These are phyloP conservation scores for Exophiala bonariae DNA, from an alignment of 2,329 filamentous ascomycete genomes.

Conservation along the genomic window DNA sequence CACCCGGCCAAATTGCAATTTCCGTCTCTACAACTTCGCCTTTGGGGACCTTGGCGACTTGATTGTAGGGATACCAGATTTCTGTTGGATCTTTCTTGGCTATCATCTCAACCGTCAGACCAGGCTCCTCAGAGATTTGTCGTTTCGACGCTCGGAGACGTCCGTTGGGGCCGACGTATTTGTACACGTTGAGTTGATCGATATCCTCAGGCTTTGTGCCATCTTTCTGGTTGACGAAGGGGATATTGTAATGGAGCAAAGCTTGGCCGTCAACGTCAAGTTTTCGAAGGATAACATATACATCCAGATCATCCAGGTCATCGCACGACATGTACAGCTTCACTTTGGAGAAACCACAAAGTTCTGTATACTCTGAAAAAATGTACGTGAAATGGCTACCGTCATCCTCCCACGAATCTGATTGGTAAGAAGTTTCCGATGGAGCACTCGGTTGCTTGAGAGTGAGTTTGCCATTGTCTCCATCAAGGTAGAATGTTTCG, in stretches of 20 bases:
- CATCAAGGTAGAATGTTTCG: too few relatives aligned
- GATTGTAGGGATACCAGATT: too few relatives aligned
- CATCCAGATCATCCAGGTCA: constrained; percentile 45
- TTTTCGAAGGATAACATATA: constrained; percentile 48
- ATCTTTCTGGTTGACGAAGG: constrained; percentile 35
- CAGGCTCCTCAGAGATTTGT: constrained; percentile 35
- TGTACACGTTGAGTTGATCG: constrained; percentile 40
- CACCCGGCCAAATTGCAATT: too few relatives aligned
- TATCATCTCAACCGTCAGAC: too few relatives aligned
- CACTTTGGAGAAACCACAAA: constrained; percentile 50
- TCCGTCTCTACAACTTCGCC: too few relatives aligned
- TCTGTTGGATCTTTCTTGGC: too few relatives aligned
- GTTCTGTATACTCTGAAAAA: constrained; percentile 39
- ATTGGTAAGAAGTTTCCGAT: too few relatives aligned
- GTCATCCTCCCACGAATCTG: too few relatives aligned
- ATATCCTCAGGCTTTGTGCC: constrained; percentile 29
- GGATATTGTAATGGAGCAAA: constrained; percentile 46
- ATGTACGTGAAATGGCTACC: constrained; percentile 30
- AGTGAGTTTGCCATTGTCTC: too few relatives aligned
- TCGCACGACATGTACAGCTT: constrained; percentile 47
- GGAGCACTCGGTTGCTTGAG: too few relatives aligned
- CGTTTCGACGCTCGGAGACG: constrained; percentile 49
- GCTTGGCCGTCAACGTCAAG: constrained; percentile 42
- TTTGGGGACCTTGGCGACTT: too few relatives aligned
- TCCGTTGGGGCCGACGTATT: constrained; percentile 44